Base-by-base conservation (phyloP, 2,329 filamentous ascomycete genomes). In the Alternaria burnsii region DNA sequence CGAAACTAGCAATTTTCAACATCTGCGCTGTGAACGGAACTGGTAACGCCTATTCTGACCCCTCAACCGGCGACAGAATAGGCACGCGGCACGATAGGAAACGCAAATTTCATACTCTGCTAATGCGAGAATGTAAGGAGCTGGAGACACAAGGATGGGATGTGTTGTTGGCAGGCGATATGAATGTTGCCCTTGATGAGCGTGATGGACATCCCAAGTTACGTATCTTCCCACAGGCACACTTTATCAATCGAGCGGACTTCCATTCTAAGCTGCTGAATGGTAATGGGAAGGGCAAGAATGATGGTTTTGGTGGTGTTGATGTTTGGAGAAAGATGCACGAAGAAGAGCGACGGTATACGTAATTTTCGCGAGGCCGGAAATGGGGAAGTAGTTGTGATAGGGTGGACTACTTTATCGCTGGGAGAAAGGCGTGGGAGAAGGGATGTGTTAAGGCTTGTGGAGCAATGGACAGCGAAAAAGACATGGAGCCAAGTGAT, bases 11-110 rank as follows among this genome's bases (percentile, higher is more conserved):
- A 1, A 70, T 87, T 22, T 78, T 85, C 68, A 86, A 86, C 63
- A 77, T 85, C 30, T 86, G 86, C 65, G 82, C 83, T 41, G 81
- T 85, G 12, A 86, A 86, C 66, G 84, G 84, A 3, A 86, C 85
- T 0, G 73, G 79, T 0, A 79, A 79, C 28, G 71, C 78, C 0
- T 86, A 85, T 69, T 79, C 79, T 18, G 76, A 81, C 55, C 73
- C 82, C 0, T n/a, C 63, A 1, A 84, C 79, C 0, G 84, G 84
- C 4, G 59, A 63, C 8, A 61, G 80, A 0, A 54, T 60, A 4
- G 83, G 84, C 0, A 86, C 82, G 0, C 74, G 85, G 16, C 84
- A 87, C 69, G 82, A 84, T 55, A 78, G 82, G 30, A 87, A 87
- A 68, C 72, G 83, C 2, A 71, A 75, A 5, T 82, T 86, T 36